Evolutionary conservation across 257 asterid genomes (phyloP), one percentile per base, ranked within the genome.

Genomic region (Capsicum pubescens): DNA sequence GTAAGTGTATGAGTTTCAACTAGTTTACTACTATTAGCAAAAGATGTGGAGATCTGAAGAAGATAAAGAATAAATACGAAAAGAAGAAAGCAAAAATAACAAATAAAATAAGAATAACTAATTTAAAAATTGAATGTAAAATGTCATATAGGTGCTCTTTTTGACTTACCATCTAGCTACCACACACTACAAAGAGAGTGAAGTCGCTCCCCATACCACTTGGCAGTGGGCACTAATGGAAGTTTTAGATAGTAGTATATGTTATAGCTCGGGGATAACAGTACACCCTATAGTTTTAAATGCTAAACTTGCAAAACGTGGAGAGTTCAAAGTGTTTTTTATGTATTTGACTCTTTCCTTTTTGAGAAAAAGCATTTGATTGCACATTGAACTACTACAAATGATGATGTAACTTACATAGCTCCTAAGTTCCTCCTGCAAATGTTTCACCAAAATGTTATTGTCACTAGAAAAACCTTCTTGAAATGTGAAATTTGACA

Each of bases 361-460:
- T 67, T 67, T 67, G 21, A 67, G 48, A 67, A 21, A 85, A 32
- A 86, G 9, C 72, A 79, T 15, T 80, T 13, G 50, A 76, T 32
- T 74, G 64, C 81, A 54, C 63, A 54, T 54, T 79, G 80, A 26
- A 50, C 59, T 48, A 36, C n/a, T 71, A 57, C 44, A 80, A 79
- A 63, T 52, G 55, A 42, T 82, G 80, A 84, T 36, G 83, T 60
- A 82, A 89, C 99, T 93, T 88, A 95, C 99, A 88, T 90, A 93
- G 90, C 86, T 91, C 90, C 93, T 91, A 86, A 97, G 89, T 89
- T 96, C 99, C 82, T 95, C 98, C 83, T 88, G 98, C 92, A 97
- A 91, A 86, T 93, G 97, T 86, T 95, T 93, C 89, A 97, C 95
- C 93, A 95, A 83, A 86, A 92, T 78, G 86, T 82, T 85, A 74